These are phyloP conservation scores for Nannochloropsis gaditana DNA, from an alignment of 108 stramenopile species.

Conservation along the genomic window DNA sequence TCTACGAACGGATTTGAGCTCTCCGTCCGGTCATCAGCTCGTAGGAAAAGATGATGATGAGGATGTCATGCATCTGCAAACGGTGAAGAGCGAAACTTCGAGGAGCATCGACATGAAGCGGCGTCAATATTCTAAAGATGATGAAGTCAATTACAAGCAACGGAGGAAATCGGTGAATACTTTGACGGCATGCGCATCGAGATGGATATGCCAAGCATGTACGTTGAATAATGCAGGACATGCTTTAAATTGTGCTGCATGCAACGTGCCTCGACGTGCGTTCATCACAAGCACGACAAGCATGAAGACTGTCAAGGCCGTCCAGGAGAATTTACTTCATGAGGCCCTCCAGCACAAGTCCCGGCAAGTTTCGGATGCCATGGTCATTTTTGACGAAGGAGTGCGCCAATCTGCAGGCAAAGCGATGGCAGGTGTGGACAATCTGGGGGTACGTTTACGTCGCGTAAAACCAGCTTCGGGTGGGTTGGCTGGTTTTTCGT, in stretches of 20 bases:
- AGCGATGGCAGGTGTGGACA: too few relatives aligned
- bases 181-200: background rate
- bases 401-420: too few relatives aligned
- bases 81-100: background rate
- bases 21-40: too few relatives aligned
- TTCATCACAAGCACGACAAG: background rate
- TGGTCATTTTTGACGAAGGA: conserved; percentile 27
- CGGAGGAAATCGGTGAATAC: background rate
- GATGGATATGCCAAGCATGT: background rate
- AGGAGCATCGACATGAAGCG: background rate
- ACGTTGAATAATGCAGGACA: background rate
- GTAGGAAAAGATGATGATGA: background rate
- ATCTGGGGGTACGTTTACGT: too few relatives aligned
- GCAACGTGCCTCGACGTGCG: background rate
- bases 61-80: background rate
- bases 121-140: background rate
- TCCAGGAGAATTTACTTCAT: background rate
- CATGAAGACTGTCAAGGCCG: background rate
- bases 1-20: too few relatives aligned
- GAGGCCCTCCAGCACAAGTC: background rate
- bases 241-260: background rate
- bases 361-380: background rate
- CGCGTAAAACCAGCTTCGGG: too few relatives aligned
- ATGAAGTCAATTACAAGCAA: background rate
- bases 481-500: too few relatives aligned